Percentiles rank a stretch among this genome's conserved stretches.
Evolutionary conservation across 441 rosid genomes (phyloP).

Genomic region (Croton laevigatus): DNA sequence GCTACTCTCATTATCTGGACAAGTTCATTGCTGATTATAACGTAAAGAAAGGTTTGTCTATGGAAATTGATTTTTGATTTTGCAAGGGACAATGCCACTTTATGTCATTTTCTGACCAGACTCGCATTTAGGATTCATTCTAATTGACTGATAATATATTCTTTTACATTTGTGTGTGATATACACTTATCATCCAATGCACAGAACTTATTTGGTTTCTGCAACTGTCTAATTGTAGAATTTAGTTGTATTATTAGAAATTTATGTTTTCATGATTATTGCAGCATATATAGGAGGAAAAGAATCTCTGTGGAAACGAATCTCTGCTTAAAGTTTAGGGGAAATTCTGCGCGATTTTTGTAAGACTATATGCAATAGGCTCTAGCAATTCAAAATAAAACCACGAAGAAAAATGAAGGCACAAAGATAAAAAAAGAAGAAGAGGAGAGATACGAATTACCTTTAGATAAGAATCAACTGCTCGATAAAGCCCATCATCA

Average conservation of each 20-base stretch:
- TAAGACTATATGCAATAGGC: not conserved
- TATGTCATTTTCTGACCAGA: not conserved
- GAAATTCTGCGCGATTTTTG: not conserved
- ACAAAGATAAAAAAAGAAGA: not conserved
- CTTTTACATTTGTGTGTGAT: constrained; percentile 1
- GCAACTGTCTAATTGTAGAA: not conserved
- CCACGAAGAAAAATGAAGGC: not conserved
- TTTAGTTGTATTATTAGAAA: not conserved
- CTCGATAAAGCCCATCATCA: constrained; percentile 91
- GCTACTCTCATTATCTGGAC: not conserved
- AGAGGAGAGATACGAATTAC: constrained; percentile 28
- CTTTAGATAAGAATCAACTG: constrained; percentile 93
- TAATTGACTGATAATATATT: not conserved
- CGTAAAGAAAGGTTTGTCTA: constrained; percentile 1
- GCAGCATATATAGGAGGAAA: not conserved
- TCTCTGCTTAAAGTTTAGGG: not conserved
- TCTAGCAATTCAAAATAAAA: not conserved
- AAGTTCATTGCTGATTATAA: not conserved
- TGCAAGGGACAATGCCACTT: not conserved
- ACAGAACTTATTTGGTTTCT: not conserved
- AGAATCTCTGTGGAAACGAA: not conserved
- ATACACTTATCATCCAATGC: not conserved
- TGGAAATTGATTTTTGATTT: not conserved
- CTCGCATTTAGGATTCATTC: constrained; percentile 1
- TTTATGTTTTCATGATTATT: not conserved